Conservation (phyloP, 1,284 basidiomycete genomes). For the Leccinum variabile region DNA sequence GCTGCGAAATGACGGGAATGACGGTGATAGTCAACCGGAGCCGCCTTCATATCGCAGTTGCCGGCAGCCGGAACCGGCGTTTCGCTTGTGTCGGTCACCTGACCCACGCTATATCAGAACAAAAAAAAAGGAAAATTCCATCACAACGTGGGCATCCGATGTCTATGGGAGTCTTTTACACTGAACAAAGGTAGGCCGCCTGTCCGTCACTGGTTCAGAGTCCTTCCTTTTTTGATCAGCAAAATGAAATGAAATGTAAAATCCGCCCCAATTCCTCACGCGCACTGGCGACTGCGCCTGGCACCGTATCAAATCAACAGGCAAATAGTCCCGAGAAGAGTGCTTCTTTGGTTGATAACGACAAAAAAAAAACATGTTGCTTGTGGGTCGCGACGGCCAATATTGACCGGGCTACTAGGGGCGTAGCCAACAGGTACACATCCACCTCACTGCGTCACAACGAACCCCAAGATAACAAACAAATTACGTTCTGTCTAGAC, state of each 20-base stretch:
- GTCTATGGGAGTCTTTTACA: constrained; percentile 2
- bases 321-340: background rate
- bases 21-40: constrained; percentile 9
- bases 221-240: background rate
- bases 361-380: background rate
- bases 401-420: background rate
- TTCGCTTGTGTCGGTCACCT: constrained; percentile 1
- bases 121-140: background rate
- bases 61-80: constrained; percentile 15
- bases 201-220: background rate
- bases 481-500: background rate
- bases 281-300: background rate
- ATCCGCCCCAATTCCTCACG: background rate
- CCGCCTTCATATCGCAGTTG: constrained; percentile 16
- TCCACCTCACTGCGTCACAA: background rate
- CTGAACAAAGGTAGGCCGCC: background rate
- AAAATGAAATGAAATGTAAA: background rate
- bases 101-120: background rate
- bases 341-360: constrained; percentile 1
- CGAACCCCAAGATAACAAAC: background rate
- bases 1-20: background rate
- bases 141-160: background rate
- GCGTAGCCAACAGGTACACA: background rate
- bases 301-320: background rate
- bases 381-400: constrained; percentile 2